phyloP scores from a whole-genome alignment of 768 basidiomycete species.

The Jaapia argillacea region DNA sequence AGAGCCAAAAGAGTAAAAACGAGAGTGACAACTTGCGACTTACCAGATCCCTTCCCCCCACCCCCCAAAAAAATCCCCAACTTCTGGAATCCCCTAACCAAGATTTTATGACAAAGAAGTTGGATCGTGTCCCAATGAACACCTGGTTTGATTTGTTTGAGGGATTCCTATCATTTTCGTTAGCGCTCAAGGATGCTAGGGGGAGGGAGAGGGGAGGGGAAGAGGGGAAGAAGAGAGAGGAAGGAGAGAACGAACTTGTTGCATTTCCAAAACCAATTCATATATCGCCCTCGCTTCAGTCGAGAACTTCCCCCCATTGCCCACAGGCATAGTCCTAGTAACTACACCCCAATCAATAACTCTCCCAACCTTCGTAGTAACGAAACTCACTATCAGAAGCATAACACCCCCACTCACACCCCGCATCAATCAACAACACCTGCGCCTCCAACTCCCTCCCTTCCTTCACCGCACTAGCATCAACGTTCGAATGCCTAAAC shows the following conservation, averaged over 20 bases:
- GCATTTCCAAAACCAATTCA: constrained; percentile 84
- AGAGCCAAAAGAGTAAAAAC: too few species aligned
- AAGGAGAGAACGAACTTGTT: constrained; percentile 39
- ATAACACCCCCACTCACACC: constrained; percentile 78
- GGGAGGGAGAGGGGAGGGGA: neutral
- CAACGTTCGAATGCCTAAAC: constrained; percentile 35
- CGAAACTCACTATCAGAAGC: constrained; percentile 45
- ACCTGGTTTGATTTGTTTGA: constrained; percentile 63
- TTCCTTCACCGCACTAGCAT: constrained; percentile 12
- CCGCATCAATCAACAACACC: constrained; percentile 88
- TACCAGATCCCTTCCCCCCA: too few species aligned
- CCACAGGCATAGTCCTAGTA: constrained; percentile 82
- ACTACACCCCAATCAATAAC: constrained; percentile 14
- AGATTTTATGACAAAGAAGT: constrained; percentile 67
- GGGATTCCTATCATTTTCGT: constrained; percentile 42
- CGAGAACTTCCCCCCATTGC: constrained; percentile 87
- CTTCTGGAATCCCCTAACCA: constrained; percentile 73
- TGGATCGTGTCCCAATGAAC: constrained; percentile 88
- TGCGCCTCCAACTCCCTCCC: constrained; percentile 42
- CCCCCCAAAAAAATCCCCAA: constrained; percentile 92
- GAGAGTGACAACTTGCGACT: too few species aligned
- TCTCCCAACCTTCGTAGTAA: neutral
- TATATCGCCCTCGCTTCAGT: constrained; percentile 76
- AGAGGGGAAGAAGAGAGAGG: neutral
- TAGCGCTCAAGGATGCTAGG: neutral